Evolutionary conservation across 805 yeast species (phyloP).

Genomic region (Schizosaccharomyces octosporus): DNA sequence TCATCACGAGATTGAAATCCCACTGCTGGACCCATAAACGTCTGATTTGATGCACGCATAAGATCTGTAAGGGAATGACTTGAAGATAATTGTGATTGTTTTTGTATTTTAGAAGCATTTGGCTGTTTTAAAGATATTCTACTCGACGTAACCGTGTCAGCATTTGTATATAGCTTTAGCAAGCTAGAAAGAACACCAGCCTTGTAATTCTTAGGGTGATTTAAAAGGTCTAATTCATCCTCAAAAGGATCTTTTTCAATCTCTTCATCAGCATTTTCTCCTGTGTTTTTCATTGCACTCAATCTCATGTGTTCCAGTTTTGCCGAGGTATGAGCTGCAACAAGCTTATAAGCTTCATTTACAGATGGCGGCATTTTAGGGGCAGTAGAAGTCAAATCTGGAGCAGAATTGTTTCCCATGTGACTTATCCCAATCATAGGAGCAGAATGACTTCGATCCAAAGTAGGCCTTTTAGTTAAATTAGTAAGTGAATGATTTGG

Average conservation of each 20-base stretch:
- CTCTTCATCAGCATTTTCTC: neutral
- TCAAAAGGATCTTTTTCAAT: neutral
- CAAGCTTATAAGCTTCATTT: neutral
- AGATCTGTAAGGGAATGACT: neutral
- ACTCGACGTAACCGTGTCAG: neutral
- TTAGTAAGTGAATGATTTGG: neutral
- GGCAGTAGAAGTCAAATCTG: neutral
- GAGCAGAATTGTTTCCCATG: neutral
- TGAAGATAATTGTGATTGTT: neutral
- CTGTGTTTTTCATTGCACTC: neutral
- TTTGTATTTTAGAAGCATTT: neutral
- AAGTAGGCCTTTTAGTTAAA: neutral
- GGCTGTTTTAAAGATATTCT: neutral
- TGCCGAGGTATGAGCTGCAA: neutral
- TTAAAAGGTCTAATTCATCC: neutral
- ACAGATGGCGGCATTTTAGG: neutral
- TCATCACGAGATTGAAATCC: neutral
- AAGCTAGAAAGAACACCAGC: neutral
- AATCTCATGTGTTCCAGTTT: neutral
- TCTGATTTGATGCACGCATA: neutral
- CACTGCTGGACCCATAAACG: neutral
- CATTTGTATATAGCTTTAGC: neutral
- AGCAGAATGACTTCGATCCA: neutral
- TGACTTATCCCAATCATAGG: neutral
- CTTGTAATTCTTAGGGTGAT: neutral